Conservation (phyloP, 257 asterid genomes). For the Solanum boliviense region DNA sequence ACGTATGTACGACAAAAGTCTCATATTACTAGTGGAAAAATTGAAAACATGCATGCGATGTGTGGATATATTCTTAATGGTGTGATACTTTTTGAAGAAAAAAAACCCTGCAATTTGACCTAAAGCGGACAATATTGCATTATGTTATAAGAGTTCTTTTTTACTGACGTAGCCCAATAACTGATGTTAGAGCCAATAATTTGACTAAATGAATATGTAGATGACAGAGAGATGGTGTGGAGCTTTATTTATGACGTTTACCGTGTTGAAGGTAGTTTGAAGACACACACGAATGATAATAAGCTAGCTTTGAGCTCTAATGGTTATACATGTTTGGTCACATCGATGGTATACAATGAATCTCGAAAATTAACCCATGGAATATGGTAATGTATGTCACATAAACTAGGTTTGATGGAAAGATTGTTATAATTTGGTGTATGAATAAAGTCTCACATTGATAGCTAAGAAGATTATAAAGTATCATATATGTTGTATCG, state of each 20-base stretch:
- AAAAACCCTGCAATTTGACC: background rate
- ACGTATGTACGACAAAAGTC: background rate
- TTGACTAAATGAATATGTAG: background rate
- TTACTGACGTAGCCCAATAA: background rate
- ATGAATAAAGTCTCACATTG: background rate
- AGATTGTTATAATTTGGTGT: background rate
- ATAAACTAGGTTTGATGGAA: background rate
- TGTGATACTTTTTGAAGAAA: background rate
- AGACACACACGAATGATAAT: background rate
- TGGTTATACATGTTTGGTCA: background rate
- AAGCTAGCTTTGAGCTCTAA: background rate
- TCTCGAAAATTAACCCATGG: background rate
- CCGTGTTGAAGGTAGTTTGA: background rate
- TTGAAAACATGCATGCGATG: too few species aligned
- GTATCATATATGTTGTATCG: background rate
- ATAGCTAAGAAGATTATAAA: background rate
- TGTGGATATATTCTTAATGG: too few species aligned
- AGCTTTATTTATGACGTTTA: background rate
- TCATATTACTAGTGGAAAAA: background rate
- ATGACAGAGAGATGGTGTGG: background rate
- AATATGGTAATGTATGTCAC: background rate
- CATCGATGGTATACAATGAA: background rate
- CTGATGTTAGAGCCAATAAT: background rate
- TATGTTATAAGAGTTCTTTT: background rate
- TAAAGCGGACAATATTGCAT: background rate